Conservation (phyloP, 768 basidiomycete species). For the Lentinula aciculospora region DNA sequence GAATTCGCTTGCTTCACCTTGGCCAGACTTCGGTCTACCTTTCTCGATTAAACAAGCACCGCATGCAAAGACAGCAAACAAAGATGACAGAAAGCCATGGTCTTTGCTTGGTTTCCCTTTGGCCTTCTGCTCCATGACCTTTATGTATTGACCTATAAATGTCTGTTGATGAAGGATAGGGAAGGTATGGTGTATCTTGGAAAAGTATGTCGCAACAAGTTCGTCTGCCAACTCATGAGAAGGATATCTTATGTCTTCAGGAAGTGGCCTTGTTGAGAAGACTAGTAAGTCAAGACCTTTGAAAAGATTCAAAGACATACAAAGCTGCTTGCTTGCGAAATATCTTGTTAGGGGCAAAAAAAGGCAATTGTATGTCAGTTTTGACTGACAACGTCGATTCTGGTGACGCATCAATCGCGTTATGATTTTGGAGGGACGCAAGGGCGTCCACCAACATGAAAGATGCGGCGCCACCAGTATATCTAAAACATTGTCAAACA, state of each 20-base stretch:
- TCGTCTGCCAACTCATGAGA: conserved; percentile 11
- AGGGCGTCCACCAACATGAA: conserved; percentile 13
- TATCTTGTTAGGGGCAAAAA: conserved; percentile 7
- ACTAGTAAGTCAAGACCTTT: background rate
- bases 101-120: conserved; percentile 10
- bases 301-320: conserved; percentile 3
- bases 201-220: conserved; percentile 14
- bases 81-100: conserved; percentile 9
- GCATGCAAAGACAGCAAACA: conserved; percentile 17
- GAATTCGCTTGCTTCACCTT: conserved; percentile 8
- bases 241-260: conserved; percentile 12
- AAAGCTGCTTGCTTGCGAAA: conserved; percentile 8
- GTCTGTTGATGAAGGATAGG: conserved; percentile 14
- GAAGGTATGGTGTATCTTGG: conserved; percentile 13
- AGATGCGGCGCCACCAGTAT: conserved; percentile 12
- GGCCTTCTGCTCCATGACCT: conserved; percentile 9
- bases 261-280: conserved; percentile 8
- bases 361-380: conserved; percentile 10
- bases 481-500: conserved; percentile 3
- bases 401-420: conserved; percentile 5
- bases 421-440: conserved; percentile 9
- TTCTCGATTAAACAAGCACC: conserved; percentile 9
- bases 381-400: background rate
- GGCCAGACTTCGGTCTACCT: background rate
- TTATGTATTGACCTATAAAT: conserved; percentile 12